Evolutionary conservation across 495 filamentous ascomycete genomes (phyloP).

Genomic region (Xeromyces bisporus): DNA sequence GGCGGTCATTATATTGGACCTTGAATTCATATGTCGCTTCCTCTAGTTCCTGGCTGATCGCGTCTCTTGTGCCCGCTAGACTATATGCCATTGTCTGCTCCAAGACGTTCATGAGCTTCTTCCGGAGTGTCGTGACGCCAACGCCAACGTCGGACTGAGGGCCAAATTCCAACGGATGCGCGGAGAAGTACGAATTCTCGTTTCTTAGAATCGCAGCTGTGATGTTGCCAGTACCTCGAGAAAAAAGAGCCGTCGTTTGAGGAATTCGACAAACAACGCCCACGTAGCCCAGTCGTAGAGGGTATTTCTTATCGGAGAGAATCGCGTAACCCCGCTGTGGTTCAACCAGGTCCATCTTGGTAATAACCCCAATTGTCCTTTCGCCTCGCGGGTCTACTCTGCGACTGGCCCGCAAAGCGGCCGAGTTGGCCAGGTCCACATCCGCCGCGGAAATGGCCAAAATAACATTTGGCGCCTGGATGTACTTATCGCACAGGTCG

Average conservation of each 20-base stretch:
- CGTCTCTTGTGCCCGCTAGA: slow-evolving; percentile 70
- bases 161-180: slow-evolving; percentile 68
- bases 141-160: slow-evolving; percentile 51
- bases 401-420: slow-evolving; percentile 76
- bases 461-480: slow-evolving; percentile 89
- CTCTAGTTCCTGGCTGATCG: slow-evolving; percentile 87
- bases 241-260: slow-evolving; percentile 63
- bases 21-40: slow-evolving; percentile 99
- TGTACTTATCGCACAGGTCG: slow-evolving; percentile 96
- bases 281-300: slow-evolving; percentile 88
- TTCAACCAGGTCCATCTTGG: slow-evolving; percentile 97
- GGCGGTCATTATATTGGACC: slow-evolving; percentile 96
- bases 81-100: slow-evolving; percentile 94
- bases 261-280: slow-evolving; percentile 78
- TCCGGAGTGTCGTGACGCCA: slow-evolving; percentile 71
- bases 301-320: slow-evolving; percentile 78
- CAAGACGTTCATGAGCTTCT: slow-evolving; percentile 92
- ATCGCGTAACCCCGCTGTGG: slow-evolving; percentile 60
- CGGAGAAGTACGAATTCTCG: slow-evolving; percentile 73
- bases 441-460: slow-evolving; percentile 94
- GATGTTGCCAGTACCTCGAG: slow-evolving; percentile 67
- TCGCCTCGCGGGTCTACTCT: slow-evolving; percentile 89
- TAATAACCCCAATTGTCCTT: slow-evolving; percentile 92
- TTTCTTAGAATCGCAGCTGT: slow-evolving; percentile 69
- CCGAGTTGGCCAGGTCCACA: slow-evolving; percentile 93